phyloP scores from a whole-genome alignment of 1,139 yeast species.

The Kodamaea sp. region DNA sequence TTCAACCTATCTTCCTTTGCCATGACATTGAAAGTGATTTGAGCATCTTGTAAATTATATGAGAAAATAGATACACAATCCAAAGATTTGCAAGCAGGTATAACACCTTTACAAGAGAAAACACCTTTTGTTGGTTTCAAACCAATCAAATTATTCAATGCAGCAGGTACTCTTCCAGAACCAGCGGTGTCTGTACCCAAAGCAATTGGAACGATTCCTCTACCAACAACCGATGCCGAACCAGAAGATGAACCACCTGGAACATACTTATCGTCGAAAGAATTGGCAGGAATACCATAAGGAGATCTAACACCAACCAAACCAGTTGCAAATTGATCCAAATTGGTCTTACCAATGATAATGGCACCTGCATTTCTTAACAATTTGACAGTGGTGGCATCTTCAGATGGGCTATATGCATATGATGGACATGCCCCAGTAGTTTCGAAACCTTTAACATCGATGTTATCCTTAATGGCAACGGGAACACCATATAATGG shows the following conservation, averaged over 20 bases:
- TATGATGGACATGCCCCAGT: conserved; percentile 95
- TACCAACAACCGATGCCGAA: conserved; percentile 84
- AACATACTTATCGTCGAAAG: conserved; percentile 72
- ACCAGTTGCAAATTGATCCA: conserved; percentile 97
- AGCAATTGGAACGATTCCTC: conserved; percentile 84
- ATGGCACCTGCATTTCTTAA: conserved; percentile 86
- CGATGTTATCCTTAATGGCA: conserved; percentile 93
- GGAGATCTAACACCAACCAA: conserved; percentile 94
- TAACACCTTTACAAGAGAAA: conserved; percentile 81
- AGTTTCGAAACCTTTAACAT: conserved; percentile 74
- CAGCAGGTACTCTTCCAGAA: conserved; percentile 97
- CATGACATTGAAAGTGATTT: conserved; percentile 62
- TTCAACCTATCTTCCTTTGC: conserved; percentile 67
- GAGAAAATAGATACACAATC: conserved; percentile 91
- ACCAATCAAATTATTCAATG: conserved; percentile 84
- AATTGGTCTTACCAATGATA: conserved; percentile 84
- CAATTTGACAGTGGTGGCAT: conserved; percentile 68
- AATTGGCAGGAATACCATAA: conserved; percentile 80
- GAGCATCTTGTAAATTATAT: conserved; percentile 77
- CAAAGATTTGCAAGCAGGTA: conserved; percentile 94
- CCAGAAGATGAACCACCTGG: conserved; percentile 97
- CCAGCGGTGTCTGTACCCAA: conserved; percentile 99
- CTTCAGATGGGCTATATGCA: conserved; percentile 60
- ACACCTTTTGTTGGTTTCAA: conserved; percentile 89
- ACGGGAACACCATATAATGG: conserved; percentile 90